Conservation (phyloP, 148 eudicot genomes). For the Rhododendron ferrugineum region DNA sequence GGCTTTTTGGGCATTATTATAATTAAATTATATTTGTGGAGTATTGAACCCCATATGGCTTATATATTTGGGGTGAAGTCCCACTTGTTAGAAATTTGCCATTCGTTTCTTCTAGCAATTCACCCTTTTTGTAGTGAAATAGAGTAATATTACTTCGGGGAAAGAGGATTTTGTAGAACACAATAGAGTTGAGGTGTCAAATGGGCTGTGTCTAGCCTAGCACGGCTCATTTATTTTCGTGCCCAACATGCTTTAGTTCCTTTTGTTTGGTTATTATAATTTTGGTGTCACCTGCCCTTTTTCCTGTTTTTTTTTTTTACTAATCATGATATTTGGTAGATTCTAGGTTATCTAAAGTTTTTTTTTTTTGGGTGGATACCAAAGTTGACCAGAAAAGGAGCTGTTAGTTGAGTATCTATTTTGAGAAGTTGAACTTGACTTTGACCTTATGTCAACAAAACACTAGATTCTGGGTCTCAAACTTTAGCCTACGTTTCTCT, state of each 20-base stretch:
- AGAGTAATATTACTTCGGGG: background rate
- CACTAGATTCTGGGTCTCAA: conserved; percentile 1
- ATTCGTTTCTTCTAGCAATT: background rate
- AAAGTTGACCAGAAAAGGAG: background rate
- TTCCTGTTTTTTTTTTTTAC: background rate
- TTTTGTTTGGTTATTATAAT: background rate
- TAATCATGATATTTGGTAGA: background rate
- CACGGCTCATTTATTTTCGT: background rate
- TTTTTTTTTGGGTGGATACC: background rate
- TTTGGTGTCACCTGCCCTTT: background rate
- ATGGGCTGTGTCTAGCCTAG: background rate
- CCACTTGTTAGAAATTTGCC: background rate
- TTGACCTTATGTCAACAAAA: background rate
- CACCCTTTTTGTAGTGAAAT: background rate
- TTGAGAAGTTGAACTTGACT: background rate
- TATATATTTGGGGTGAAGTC: background rate
- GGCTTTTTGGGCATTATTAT: background rate
- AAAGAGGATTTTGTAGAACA: background rate
- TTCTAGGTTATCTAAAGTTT: background rate
- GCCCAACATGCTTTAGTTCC: background rate
- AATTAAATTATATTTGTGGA: background rate
- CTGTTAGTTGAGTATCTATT: background rate
- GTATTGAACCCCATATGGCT: background rate
- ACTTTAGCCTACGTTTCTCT: background rate
- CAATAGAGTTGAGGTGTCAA: background rate